Conservation (phyloP, 2,329 filamentous ascomycete genomes). For the Scopulariopsis brevicaulis region DNA sequence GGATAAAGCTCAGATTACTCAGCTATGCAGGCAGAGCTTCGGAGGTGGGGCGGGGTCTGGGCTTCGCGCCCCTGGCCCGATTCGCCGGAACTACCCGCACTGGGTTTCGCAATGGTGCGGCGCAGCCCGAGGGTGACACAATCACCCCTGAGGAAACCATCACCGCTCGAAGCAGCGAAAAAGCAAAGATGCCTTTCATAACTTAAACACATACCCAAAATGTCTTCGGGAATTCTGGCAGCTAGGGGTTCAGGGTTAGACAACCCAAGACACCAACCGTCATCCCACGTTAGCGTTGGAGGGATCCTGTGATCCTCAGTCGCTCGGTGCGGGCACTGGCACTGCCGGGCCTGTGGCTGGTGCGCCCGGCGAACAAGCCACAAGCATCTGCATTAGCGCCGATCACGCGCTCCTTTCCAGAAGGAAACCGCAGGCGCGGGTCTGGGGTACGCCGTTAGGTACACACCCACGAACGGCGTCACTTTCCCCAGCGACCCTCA, state of each 20-base stretch:
- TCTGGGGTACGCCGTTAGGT: not conserved
- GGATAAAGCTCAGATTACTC: not conserved
- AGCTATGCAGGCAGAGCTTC: not conserved
- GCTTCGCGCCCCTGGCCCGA: not conserved
- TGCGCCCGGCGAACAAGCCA: not conserved
- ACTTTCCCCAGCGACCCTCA: not conserved
- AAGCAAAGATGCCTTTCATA: too few species aligned
- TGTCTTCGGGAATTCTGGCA: too few species aligned
- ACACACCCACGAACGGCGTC: not conserved
- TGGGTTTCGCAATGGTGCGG: not conserved
- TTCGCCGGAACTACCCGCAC: not conserved
- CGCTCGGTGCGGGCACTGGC: not conserved
- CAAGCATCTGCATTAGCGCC: slow-evolving; percentile 5
- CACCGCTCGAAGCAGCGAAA: too few species aligned
- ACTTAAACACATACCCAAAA: too few species aligned
- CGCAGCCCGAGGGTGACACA: not conserved
- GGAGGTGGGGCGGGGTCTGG: not conserved
- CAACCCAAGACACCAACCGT: too few species aligned
- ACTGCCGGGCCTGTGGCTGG: not conserved
- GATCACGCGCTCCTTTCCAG: slow-evolving; percentile 4
- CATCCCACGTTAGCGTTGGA: too few species aligned
- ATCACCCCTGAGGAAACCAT: not conserved
- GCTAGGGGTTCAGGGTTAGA: too few species aligned
- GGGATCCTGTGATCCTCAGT: too few species aligned
- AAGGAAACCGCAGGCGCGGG: slow-evolving; percentile 5